A percentile compares a stretch with the other conserved stretches of the same genome.
phyloP scores from a whole-genome alignment of 805 yeast genomes.

The Barnettozyma sucrosica region DNA sequence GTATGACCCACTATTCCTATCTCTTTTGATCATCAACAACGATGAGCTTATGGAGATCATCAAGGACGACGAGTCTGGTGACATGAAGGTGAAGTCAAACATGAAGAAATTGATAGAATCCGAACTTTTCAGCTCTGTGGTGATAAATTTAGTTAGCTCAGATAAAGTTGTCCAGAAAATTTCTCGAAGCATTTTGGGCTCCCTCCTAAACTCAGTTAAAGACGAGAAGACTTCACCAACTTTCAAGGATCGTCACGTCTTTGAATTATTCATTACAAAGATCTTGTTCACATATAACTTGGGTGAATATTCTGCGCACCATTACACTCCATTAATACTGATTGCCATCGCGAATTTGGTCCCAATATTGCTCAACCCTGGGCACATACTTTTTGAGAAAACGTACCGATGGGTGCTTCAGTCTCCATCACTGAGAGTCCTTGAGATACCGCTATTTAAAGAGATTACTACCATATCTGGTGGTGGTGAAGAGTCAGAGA shows the following conservation, averaged over 20 bases:
- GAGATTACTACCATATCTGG: constrained; percentile 25
- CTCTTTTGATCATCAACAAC: constrained; percentile 56
- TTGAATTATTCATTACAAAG: constrained; percentile 47
- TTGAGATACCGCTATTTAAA: constrained; percentile 40
- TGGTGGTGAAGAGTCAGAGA: constrained; percentile 36
- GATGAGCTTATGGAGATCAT: constrained; percentile 48
- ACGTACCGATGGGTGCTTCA: constrained; percentile 58
- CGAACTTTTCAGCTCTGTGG: constrained; percentile 44
- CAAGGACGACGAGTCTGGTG: constrained; percentile 26
- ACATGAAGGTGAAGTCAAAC: constrained; percentile 35
- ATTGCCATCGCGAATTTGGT: constrained; percentile 48
- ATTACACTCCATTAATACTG: constrained; percentile 46
- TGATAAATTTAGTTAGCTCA: constrained; percentile 39
- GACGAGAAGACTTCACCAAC: constrained; percentile 29
- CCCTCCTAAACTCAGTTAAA: constrained; percentile 39
- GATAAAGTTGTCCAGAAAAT: constrained; percentile 29
- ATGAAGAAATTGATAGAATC: constrained; percentile 54
- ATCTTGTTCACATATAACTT: constrained; percentile 30
- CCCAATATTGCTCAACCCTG: constrained; percentile 59
- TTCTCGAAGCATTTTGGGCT: constrained; percentile 38
- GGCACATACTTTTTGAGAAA: constrained; percentile 68
- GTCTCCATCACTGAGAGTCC: constrained; percentile 32
- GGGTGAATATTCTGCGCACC: constrained; percentile 13
- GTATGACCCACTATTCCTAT: constrained; percentile 70
- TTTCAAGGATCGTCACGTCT: constrained; percentile 52